A percentile compares a stretch with the other conserved stretches of the same genome.
Evolutionary conservation across 345 rosid species (phyloP).

Genomic region (Combretum micranthum): DNA sequence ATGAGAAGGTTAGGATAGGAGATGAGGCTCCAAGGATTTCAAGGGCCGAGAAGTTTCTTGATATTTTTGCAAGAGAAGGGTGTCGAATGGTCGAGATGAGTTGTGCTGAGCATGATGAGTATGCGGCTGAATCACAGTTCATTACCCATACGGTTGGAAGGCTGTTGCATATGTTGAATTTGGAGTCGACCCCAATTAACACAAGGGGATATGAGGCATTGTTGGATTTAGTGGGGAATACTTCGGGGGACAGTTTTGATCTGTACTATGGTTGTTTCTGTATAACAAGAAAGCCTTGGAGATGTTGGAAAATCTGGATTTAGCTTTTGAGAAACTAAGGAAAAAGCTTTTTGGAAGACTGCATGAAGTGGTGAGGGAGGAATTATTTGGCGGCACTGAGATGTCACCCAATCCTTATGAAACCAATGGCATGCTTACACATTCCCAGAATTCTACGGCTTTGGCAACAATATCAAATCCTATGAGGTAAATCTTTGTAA

Average conservation of each 20-base stretch:
- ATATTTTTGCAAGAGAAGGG: slow-evolving; percentile 32
- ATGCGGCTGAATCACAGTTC: slow-evolving; percentile 52
- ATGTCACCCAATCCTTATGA: not conserved
- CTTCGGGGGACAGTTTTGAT: slow-evolving; percentile 64
- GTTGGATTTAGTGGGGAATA: slow-evolving; percentile 43
- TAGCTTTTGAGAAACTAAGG: slow-evolving; percentile 50
- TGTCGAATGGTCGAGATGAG: slow-evolving; percentile 58
- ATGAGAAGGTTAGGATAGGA: slow-evolving; percentile 61
- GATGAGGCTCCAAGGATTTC: slow-evolving; percentile 23
- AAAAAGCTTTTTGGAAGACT: slow-evolving; percentile 50
- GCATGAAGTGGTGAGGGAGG: slow-evolving; percentile 42
- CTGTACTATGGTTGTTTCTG: slow-evolving; percentile 66
- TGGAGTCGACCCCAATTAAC: slow-evolving; percentile 53
- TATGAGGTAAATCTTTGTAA: slow-evolving; percentile 4
- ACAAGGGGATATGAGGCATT: slow-evolving; percentile 46
- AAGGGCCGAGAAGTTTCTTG: slow-evolving; percentile 32
- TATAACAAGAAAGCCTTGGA: slow-evolving; percentile 54
- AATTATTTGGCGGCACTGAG: slow-evolving; percentile 14
- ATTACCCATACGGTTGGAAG: slow-evolving; percentile 49
- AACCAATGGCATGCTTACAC: not conserved
- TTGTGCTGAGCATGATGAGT: slow-evolving; percentile 40
- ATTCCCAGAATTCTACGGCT: slow-evolving; percentile 6
- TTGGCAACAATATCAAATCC: not conserved
- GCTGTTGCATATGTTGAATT: slow-evolving; percentile 33
- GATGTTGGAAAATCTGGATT: slow-evolving; percentile 61